Percentiles rank a stretch among this genome's conserved stretches.
phyloP scores from a whole-genome alignment of 257 asterid species.

The Cinchona pubescens region DNA sequence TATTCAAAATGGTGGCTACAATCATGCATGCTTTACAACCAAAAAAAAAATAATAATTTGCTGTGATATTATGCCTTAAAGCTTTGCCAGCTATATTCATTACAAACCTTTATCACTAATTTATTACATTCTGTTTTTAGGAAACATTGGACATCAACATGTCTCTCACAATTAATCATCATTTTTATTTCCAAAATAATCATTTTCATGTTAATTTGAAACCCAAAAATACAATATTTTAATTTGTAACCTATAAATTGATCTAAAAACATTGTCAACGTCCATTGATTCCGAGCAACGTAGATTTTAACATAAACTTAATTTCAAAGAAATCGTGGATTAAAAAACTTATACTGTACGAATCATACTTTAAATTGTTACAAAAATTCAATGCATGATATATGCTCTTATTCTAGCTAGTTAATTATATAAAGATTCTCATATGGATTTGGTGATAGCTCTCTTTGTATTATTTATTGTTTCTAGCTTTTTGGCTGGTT shows the following conservation, averaged over 20 bases:
- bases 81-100: neutral
- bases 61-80: neutral
- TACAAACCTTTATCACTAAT: neutral
- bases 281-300: neutral
- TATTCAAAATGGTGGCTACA: neutral
- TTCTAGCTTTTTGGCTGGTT: neutral
- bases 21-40: constrained; percentile 6
- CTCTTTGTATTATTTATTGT: neutral
- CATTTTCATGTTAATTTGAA: neutral
- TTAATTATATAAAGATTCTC: neutral
- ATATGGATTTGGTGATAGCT: neutral
- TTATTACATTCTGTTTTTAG: neutral
- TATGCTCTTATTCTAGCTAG: too few relatives aligned
- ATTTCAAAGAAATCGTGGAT: too few relatives aligned
- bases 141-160: neutral
- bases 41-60: too few relatives aligned
- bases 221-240: neutral
- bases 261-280: neutral
- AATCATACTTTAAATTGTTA: neutral
- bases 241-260: neutral
- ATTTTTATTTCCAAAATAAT: neutral
- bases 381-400: neutral
- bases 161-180: neutral
- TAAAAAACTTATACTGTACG: too few relatives aligned
- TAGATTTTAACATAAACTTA: neutral